Conservation (phyloP, 306 rosid species). For the Quercus bicolor region DNA sequence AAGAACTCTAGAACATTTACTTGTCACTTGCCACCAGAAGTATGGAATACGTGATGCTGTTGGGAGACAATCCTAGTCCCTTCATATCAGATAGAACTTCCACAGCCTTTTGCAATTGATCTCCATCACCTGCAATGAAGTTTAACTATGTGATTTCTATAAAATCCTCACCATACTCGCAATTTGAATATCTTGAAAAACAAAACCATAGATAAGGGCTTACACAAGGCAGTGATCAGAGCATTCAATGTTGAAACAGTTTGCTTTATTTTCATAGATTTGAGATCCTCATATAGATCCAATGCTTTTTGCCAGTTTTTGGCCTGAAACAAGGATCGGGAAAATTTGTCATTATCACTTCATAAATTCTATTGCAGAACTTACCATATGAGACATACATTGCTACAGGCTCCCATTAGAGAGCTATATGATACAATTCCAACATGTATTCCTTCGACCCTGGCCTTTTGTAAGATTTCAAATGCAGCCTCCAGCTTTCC, state of each 20-base stretch:
- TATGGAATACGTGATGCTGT: constrained; percentile 85
- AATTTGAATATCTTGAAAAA: not conserved
- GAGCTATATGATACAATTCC: constrained; percentile 83
- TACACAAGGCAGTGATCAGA: constrained; percentile 90
- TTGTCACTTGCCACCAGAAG: constrained; percentile 79
- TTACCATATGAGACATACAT: constrained; percentile 54
- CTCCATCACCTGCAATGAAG: constrained; percentile 75
- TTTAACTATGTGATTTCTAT: constrained; percentile 10
- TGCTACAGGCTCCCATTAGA: constrained; percentile 98
- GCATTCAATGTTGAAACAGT: constrained; percentile 91
- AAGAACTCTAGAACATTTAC: constrained; percentile 39
- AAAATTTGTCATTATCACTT: not conserved
- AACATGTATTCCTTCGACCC: constrained; percentile 46
- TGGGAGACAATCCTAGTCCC: constrained; percentile 65
- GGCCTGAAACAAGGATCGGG: constrained; percentile 50
- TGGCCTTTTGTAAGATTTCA: constrained; percentile 63
- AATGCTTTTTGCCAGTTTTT: constrained; percentile 82
- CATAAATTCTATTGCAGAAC: not conserved
- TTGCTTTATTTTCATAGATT: constrained; percentile 46
- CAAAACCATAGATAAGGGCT: constrained; percentile 26
- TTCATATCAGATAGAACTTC: constrained; percentile 81
- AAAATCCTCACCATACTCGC: not conserved
- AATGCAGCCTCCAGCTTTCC: constrained; percentile 89
- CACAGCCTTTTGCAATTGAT: constrained; percentile 79
- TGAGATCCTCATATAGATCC: constrained; percentile 76